Evolutionary conservation across 2,329 filamentous ascomycete genomes (phyloP).

Genomic region (Seiridium cupressi): DNA sequence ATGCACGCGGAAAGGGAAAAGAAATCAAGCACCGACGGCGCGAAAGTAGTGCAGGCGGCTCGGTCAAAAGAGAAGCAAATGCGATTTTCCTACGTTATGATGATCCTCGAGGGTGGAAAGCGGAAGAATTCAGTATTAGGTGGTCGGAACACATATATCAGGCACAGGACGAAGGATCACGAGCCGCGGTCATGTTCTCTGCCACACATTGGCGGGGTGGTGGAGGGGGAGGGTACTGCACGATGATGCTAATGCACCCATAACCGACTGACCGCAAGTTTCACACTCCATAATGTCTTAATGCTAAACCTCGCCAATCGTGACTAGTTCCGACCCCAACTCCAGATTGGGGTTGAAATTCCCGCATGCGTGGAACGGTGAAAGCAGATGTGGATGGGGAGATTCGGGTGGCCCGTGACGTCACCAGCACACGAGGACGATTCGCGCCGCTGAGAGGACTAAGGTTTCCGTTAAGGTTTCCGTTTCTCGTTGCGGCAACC

Average conservation of each 20-base stretch:
- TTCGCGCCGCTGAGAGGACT: neutral
- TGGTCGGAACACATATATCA: neutral
- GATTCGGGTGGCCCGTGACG: neutral
- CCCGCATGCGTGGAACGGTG: neutral
- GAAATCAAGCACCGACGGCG: neutral
- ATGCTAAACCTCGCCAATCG: neutral
- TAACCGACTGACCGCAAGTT: neutral
- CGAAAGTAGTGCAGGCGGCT: too few species aligned
- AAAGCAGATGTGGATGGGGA: neutral
- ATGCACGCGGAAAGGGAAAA: neutral
- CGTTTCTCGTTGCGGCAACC: neutral
- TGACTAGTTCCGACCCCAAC: neutral
- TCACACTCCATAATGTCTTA: neutral
- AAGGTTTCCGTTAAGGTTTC: neutral
- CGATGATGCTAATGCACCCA: neutral
- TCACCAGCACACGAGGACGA: neutral
- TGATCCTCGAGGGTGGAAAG: neutral
- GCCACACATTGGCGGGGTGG: neutral
- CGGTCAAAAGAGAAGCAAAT: neutral
- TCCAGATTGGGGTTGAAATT: neutral
- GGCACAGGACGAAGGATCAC: neutral
- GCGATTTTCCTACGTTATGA: neutral
- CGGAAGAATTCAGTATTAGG: neutral
- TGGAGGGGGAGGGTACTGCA: neutral
- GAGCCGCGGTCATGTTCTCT: neutral